Conservation (phyloP, 495 filamentous ascomycete species). For the Glonium stellatum region DNA sequence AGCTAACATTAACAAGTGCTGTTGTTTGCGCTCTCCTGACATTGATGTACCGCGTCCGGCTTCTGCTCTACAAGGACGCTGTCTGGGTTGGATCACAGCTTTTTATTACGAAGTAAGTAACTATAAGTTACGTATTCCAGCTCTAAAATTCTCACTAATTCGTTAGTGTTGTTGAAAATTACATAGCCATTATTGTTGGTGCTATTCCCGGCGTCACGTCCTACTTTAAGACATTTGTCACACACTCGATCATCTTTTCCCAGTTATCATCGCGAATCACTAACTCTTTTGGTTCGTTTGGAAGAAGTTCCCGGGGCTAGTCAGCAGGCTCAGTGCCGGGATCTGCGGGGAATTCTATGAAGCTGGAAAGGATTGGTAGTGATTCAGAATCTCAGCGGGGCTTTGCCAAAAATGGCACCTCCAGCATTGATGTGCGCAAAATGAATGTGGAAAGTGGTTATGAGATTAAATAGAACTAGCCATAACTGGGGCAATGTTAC, state of each 20-base stretch:
- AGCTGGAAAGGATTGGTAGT: not conserved
- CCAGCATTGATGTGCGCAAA: too few species aligned
- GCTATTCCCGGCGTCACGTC: slow-evolving; percentile 5
- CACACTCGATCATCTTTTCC: not conserved
- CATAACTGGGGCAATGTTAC: too few species aligned
- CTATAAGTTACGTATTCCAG: not conserved
- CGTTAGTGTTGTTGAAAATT: slow-evolving; percentile 3
- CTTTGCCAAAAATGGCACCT: too few species aligned
- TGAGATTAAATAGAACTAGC: too few species aligned
- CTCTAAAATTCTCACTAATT: not conserved
- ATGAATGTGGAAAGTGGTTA: too few species aligned
- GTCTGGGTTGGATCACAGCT: slow-evolving; percentile 10
- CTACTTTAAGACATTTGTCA: not conserved
- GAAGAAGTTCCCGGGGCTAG: not conserved
- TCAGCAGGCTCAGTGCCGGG: too few species aligned
- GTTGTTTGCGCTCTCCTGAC: too few species aligned
- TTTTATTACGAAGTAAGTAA: slow-evolving; percentile 14
- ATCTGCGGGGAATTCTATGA: not conserved
- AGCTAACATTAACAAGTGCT: too few species aligned
- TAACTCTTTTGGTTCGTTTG: not conserved
- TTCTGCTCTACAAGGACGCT: not conserved
- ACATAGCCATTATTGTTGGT: slow-evolving; percentile 2
- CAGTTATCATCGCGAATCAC: slow-evolving; percentile 1
- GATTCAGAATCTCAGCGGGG: slow-evolving; percentile 2
- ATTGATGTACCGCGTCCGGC: slow-evolving; percentile 5